Evolutionary conservation across 441 rosid genomes (phyloP).

Genomic region (Metrosideros polymorpha): DNA sequence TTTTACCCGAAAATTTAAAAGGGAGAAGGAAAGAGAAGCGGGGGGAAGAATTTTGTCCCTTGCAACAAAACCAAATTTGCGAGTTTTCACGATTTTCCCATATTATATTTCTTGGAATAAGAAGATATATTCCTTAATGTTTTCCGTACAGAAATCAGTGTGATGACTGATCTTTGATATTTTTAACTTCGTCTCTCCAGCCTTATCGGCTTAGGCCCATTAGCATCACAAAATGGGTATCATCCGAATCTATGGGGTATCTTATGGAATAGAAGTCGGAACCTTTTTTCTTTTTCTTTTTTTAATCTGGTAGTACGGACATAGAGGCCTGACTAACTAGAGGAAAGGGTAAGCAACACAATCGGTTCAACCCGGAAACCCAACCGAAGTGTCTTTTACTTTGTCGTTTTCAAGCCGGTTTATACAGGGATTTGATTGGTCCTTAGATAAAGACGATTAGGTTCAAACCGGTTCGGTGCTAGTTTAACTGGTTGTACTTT

Average conservation of each 20-base stretch:
- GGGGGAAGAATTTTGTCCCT: background rate
- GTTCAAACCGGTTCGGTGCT: too few species aligned
- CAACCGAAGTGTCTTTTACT: background rate
- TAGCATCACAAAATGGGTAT: background rate
- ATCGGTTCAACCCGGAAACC: background rate
- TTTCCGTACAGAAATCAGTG: background rate
- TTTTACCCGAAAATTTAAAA: background rate
- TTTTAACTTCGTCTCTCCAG: background rate
- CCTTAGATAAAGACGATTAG: background rate
- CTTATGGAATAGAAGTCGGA: background rate
- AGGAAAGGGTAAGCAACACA: background rate
- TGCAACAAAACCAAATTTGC: background rate
- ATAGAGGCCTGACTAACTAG: fast-evolving
- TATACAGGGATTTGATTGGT: background rate
- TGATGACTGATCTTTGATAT: background rate
- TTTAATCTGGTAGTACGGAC: background rate
- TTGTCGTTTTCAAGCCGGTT: fast-evolving
- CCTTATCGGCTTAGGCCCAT: background rate
- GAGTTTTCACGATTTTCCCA: background rate
- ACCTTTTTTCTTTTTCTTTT: background rate
- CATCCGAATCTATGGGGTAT: background rate
- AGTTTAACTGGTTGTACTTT: background rate
- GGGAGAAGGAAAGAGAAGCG: background rate
- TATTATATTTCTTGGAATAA: background rate
- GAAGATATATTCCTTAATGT: background rate